Evolutionary conservation across 257 asterid genomes (phyloP).

Genomic region (Ocimum tenuiflorum): DNA sequence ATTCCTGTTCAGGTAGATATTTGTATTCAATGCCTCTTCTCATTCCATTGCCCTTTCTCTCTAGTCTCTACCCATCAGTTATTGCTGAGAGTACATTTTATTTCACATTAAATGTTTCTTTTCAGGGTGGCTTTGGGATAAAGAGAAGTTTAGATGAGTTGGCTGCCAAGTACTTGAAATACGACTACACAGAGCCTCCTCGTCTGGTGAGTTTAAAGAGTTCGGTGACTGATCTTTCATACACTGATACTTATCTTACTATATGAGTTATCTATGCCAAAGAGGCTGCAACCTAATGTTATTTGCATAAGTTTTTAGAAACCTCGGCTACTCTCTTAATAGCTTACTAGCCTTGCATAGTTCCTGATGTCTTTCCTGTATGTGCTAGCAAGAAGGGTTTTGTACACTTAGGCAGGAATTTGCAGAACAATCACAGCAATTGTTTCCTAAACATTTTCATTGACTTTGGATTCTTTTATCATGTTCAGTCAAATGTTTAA

Average conservation of each 20-base stretch:
- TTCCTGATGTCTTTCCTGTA: background rate
- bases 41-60: background rate
- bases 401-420: background rate
- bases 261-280: background rate
- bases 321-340: background rate
- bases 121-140: constrained; percentile 88
- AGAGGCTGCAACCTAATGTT: no score
- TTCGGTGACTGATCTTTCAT: constrained; percentile 5
- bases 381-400: background rate
- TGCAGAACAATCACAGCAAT: background rate
- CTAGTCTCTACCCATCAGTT: background rate
- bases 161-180: constrained; percentile 80
- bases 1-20: constrained; percentile 85
- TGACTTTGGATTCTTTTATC: background rate
- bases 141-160: constrained; percentile 77
- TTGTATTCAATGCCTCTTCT: background rate
- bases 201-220: constrained; percentile 66
- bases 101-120: constrained; percentile 9
- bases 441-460: background rate
- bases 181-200: constrained; percentile 60
- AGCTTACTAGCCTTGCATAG: background rate
- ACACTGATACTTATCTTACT: background rate
- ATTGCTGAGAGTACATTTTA: constrained; percentile 12
- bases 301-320: background rate
- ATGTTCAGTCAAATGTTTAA: background rate